Conservation (phyloP, 345 rosid genomes). For the Rhizophora mangle region DNA sequence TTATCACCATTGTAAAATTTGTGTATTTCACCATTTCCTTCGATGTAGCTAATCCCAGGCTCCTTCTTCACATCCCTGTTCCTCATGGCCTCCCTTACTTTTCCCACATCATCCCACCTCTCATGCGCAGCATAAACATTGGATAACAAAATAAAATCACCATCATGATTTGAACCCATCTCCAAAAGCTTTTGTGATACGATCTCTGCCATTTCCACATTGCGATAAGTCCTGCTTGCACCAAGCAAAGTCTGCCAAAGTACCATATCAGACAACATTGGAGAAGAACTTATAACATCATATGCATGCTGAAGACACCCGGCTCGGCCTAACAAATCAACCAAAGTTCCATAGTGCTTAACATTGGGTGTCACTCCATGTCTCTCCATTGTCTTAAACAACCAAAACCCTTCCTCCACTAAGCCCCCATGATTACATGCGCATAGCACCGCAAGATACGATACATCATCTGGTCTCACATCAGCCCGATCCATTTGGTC, state of each 20-base stretch:
- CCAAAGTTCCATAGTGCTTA: conserved; percentile 77
- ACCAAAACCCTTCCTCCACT: conserved; percentile 58
- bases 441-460: conserved; percentile 57
- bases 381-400: conserved; percentile 57
- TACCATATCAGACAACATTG: conserved; percentile 57
- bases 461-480: conserved; percentile 56
- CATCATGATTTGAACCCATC: conserved; percentile 68
- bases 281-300: conserved; percentile 56
- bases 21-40: conserved; percentile 54
- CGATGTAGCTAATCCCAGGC: conserved; percentile 82
- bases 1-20: conserved; percentile 72
- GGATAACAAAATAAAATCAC: conserved; percentile 74
- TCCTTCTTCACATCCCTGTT: conserved; percentile 66
- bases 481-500: conserved; percentile 42
- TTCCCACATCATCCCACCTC: conserved; percentile 80
- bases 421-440: conserved; percentile 86
- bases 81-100: conserved; percentile 73
- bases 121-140: conserved; percentile 73
- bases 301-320: conserved; percentile 72
- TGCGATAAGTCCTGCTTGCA: conserved; percentile 62
- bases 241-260: conserved; percentile 87
- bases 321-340: conserved; percentile 78
- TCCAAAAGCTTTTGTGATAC: conserved; percentile 58
- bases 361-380: conserved; percentile 51
- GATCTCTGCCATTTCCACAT: conserved; percentile 73